Evolutionary conservation across 768 basidiomycete species (phyloP).

Genomic region (Lepiota venenata): DNA sequence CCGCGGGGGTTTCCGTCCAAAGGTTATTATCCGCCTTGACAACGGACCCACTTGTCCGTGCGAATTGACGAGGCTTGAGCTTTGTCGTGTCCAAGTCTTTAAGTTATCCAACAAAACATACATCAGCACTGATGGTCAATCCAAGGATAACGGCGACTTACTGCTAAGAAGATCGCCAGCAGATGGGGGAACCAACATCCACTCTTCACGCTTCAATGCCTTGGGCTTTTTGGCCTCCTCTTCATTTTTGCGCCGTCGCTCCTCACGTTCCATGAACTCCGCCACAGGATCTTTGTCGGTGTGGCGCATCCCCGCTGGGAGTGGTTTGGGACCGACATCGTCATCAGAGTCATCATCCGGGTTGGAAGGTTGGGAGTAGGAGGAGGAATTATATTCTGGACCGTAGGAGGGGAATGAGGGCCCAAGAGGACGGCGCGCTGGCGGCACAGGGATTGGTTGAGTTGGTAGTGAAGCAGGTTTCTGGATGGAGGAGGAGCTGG

Average conservation of each 20-base stretch:
- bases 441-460: not conserved
- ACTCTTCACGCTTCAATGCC: conserved; percentile 81
- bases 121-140: not conserved
- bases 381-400: conserved; percentile 25
- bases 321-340: conserved; percentile 81
- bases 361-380: conserved; percentile 19
- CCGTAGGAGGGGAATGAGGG: conserved; percentile 48
- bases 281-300: conserved; percentile 60
- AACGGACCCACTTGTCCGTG: conserved; percentile 39
- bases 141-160: conserved; percentile 34
- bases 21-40: conserved; percentile 58
- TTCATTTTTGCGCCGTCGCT: conserved; percentile 63
- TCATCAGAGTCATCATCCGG: conserved; percentile 60
- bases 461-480: not conserved
- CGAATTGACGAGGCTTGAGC: conserved; percentile 77
- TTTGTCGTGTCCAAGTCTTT: conserved; percentile 86
- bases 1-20: conserved; percentile 98
- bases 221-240: conserved; percentile 72
- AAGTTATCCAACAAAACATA: not conserved
- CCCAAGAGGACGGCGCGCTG: conserved; percentile 40
- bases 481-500: not conserved
- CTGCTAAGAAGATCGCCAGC: conserved; percentile 75
- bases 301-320: conserved; percentile 43
- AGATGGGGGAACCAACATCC: conserved; percentile 96
- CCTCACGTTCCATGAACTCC: conserved; percentile 86